These are phyloP conservation scores for Xylaria curta DNA, from an alignment of 495 filamentous ascomycete genomes.

Conservation along the genomic window DNA sequence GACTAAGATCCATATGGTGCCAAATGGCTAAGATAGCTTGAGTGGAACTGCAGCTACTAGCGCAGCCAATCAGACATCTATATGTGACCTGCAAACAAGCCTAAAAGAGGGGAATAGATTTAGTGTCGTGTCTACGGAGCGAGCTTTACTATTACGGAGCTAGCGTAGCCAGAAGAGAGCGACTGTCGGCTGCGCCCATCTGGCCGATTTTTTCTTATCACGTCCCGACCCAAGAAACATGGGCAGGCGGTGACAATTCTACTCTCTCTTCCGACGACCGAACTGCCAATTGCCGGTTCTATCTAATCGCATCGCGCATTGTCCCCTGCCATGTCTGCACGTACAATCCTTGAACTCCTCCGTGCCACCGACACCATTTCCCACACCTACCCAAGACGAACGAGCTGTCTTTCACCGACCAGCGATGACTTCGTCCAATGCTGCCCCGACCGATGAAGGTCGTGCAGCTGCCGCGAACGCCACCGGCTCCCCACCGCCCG, in stretches of 20 bases:
- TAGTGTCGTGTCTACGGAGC: background rate
- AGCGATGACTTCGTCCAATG: slow-evolving; percentile 49
- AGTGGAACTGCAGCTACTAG: slow-evolving; percentile 1
- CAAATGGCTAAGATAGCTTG: background rate
- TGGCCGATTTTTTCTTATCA: slow-evolving; percentile 39
- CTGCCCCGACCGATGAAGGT: slow-evolving; percentile 33
- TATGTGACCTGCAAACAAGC: background rate
- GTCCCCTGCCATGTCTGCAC: slow-evolving; percentile 26
- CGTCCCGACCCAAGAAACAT: slow-evolving; percentile 7
- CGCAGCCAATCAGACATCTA: slow-evolving; percentile 27
- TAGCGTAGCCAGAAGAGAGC: background rate
- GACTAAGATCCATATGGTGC: background rate
- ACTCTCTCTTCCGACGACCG: slow-evolving; percentile 30
- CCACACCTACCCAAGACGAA: slow-evolving; percentile 38
- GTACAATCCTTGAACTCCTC: slow-evolving; percentile 14
- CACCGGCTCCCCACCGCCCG: slow-evolving; percentile 18
- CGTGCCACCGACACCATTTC: slow-evolving; percentile 18
- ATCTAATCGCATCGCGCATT: slow-evolving; percentile 31
- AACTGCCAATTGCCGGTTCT: slow-evolving; percentile 28
- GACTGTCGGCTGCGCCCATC: slow-evolving; percentile 29
- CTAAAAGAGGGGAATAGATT: slow-evolving; percentile 14
- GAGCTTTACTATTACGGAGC: background rate
- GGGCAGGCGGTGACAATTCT: slow-evolving; percentile 43
- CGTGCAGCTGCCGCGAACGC: slow-evolving; percentile 23
- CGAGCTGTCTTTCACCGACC: slow-evolving; percentile 42